Evolutionary conservation across 2,329 filamentous ascomycete species (phyloP).

Genomic region (Balansia obtecta): DNA sequence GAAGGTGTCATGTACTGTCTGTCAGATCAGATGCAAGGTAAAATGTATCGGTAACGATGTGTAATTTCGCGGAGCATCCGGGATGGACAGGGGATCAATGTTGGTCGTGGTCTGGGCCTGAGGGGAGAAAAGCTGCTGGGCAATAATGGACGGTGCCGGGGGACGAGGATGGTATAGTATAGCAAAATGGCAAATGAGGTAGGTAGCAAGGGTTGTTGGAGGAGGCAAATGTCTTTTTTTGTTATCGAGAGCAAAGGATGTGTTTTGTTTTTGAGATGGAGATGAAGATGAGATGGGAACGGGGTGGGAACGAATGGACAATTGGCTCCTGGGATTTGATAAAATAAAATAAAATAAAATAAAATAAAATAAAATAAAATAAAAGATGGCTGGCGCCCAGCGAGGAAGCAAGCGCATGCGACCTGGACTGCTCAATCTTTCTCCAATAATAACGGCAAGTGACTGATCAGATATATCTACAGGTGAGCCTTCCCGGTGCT

Average conservation of each 20-base stretch:
- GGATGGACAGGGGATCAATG: not conserved
- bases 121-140: not conserved
- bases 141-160: not conserved
- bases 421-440: no score
- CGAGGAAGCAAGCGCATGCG: no score
- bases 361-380: no score
- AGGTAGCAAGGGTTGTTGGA: no score
- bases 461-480: no score
- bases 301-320: no score
- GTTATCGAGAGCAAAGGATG: not conserved
- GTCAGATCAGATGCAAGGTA: conserved; percentile 1
- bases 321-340: no score
- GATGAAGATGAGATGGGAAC: no score
- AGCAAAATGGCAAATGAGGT: not conserved
- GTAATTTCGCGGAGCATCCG: conserved; percentile 4
- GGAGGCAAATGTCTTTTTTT: not conserved
- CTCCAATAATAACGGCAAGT: no score
- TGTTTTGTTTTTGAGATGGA: not conserved
- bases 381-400: no score
- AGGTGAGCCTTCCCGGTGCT: no score
- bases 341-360: no score
- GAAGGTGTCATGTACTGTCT: not conserved
- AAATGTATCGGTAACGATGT: conserved; percentile 2
- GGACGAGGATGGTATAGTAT: not conserved
- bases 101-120: not conserved